Evolutionary conservation across 257 asterid genomes (phyloP).

Genomic region (Fraxinus cuspidata): DNA sequence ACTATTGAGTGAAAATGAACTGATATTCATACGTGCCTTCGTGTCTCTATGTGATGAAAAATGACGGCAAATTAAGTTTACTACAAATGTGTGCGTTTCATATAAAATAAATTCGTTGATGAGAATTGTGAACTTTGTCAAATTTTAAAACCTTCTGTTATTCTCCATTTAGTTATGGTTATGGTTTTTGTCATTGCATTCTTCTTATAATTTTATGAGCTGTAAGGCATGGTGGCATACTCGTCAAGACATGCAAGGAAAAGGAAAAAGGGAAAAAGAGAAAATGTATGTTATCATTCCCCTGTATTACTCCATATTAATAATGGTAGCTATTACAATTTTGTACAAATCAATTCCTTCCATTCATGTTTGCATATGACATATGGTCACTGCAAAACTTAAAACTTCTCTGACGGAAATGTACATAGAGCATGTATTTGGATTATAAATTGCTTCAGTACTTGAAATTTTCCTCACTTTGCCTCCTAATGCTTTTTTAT

Average conservation of each 20-base stretch:
- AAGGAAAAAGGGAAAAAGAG: not conserved
- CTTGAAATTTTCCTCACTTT: not conserved
- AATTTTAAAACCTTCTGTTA: not conserved
- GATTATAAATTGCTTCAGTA: not conserved
- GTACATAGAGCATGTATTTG: not conserved
- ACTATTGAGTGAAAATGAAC: not conserved
- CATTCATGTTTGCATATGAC: not conserved
- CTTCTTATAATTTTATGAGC: not conserved
- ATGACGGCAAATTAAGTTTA: not conserved
- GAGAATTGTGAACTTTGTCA: not conserved
- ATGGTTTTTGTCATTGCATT: not conserved
- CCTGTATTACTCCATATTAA: not conserved
- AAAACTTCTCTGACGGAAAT: not conserved
- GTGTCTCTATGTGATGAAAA: not conserved
- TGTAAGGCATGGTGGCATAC: not conserved
- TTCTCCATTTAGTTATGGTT: not conserved
- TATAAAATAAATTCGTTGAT: not conserved
- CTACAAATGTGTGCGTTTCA: not conserved
- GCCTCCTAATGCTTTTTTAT: not conserved
- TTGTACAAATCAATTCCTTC: not conserved
- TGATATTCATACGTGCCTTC: not conserved
- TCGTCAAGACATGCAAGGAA: not conserved
- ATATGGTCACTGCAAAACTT: slow-evolving; percentile 4
- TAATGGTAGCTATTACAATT: not conserved
- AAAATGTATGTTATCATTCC: not conserved